Evolutionary conservation across 768 basidiomycete species (phyloP).

Genomic region (Termitomyces eurrhizus): DNA sequence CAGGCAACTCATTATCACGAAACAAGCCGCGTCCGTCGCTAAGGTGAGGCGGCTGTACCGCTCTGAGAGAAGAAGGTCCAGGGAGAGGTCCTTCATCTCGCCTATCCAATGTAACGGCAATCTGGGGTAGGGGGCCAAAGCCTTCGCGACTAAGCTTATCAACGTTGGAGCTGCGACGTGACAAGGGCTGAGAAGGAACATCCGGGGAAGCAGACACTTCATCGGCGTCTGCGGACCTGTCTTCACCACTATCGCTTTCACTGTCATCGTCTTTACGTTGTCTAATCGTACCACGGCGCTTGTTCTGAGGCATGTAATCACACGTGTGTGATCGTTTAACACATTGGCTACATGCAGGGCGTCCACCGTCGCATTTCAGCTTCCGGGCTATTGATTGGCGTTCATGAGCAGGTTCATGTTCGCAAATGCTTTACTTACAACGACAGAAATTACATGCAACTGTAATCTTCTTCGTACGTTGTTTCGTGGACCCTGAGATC

Average conservation of each 20-base stretch:
- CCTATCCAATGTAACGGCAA: conserved; percentile 38
- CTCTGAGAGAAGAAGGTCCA: conserved; percentile 36
- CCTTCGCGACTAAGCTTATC: conserved; percentile 37
- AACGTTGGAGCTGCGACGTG: conserved; percentile 47
- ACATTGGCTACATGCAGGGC: conserved; percentile 81
- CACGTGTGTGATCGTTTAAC: conserved; percentile 73
- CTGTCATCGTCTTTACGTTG: conserved; percentile 63
- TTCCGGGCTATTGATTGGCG: conserved; percentile 59
- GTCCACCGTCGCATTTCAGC: conserved; percentile 84
- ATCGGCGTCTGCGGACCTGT: conserved; percentile 46
- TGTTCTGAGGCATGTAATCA: conserved; percentile 77
- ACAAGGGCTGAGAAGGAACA: conserved; percentile 40
- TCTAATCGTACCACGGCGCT: conserved; percentile 59
- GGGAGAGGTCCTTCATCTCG: conserved; percentile 41
- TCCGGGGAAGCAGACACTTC: conserved; percentile 59
- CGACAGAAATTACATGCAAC: conserved; percentile 91
- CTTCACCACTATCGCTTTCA: conserved; percentile 65
- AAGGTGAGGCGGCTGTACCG: conserved; percentile 25
- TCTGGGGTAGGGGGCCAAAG: conserved; percentile 37
- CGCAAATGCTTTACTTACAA: conserved; percentile 47
- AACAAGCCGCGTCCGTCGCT: conserved; percentile 42
- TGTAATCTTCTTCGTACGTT: conserved; percentile 80
- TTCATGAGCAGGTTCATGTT: conserved; percentile 11
- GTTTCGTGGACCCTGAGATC: conserved; percentile 53
- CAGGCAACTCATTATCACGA: conserved; percentile 63